phyloP scores from a whole-genome alignment of 2,329 filamentous ascomycete species.

The Kalmusia sp. region DNA sequence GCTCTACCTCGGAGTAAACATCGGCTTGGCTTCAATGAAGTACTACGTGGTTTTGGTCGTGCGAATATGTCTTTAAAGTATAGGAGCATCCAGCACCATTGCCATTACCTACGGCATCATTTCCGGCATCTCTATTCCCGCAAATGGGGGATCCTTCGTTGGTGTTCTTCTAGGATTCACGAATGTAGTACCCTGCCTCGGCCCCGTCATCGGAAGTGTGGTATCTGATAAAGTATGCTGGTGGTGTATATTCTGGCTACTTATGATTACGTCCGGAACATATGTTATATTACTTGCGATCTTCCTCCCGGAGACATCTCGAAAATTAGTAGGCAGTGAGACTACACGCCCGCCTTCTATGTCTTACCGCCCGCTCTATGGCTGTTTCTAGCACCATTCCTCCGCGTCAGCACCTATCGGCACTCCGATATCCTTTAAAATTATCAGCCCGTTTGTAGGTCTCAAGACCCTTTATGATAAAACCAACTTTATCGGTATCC shows the following conservation, averaged over 20 bases:
- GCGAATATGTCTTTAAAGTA: constrained; percentile 68
- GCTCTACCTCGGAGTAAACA: constrained; percentile 43
- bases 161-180: constrained; percentile 68
- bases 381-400: no score
- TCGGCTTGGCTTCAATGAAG: constrained; percentile 43
- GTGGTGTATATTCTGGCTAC: constrained; percentile 35
- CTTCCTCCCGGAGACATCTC: constrained; percentile 45
- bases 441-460: constrained; percentile 68
- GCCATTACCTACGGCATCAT: constrained; percentile 70
- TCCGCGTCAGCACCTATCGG: background rate
- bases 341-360: background rate
- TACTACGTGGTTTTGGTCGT: constrained; percentile 59
- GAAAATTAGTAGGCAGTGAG: constrained; percentile 10
- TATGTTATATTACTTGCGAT: constrained; percentile 26
- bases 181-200: constrained; percentile 32
- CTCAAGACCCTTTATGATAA: constrained; percentile 54
- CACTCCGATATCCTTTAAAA: no score
- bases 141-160: constrained; percentile 58
- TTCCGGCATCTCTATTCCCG: constrained; percentile 70
- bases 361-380: background rate
- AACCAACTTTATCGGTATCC: no score
- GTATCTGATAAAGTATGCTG: constrained; percentile 31
- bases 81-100: constrained; percentile 66
- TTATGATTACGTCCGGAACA: constrained; percentile 38
- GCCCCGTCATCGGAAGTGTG: constrained; percentile 28